A percentile compares a stretch with the other conserved stretches of the same genome.
These are phyloP conservation scores for Gracilaria caudata DNA, from an alignment of 23 red algal genomes.

Conservation along the genomic window DNA sequence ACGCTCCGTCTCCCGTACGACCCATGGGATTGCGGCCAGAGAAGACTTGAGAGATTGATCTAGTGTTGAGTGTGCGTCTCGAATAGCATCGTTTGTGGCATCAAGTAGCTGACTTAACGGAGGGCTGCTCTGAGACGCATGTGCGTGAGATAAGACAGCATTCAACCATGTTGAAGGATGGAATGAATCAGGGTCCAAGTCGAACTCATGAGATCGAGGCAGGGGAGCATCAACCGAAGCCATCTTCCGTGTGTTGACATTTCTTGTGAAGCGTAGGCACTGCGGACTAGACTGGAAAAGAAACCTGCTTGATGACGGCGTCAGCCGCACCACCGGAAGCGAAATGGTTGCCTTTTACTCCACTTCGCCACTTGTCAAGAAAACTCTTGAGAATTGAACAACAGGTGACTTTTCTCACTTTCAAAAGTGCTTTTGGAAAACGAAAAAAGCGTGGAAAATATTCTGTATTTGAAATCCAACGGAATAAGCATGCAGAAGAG, in stretches of 20 bases:
- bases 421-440: too few relatives aligned
- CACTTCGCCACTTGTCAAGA: too few relatives aligned
- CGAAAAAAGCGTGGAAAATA: too few relatives aligned
- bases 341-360: too few relatives aligned
- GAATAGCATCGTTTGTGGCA: conserved; percentile 28
- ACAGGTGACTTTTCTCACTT: too few relatives aligned
- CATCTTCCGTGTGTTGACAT: background rate
- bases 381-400: too few relatives aligned
- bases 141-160: conserved; percentile 26
- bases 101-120: conserved; percentile 22
- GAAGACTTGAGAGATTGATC: conserved; percentile 57
- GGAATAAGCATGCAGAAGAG: too few relatives aligned
- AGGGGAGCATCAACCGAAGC: conserved; percentile 8
- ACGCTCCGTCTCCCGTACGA: conserved; percentile 67
- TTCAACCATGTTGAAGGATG: conserved; percentile 66
- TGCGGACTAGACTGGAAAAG: too few relatives aligned
- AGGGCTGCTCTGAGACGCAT: background rate
- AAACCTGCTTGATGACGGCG: too few relatives aligned
- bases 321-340: too few relatives aligned
- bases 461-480: too few relatives aligned
- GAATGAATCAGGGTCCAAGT: conserved; percentile 38
- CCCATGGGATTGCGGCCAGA: conserved; percentile 65
- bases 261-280: too few relatives aligned
- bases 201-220: conserved; percentile 46
- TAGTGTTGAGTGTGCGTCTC: conserved; percentile 44